Base-by-base conservation (phyloP, 116 monocot species). In the Dioscorea cayenensis region DNA sequence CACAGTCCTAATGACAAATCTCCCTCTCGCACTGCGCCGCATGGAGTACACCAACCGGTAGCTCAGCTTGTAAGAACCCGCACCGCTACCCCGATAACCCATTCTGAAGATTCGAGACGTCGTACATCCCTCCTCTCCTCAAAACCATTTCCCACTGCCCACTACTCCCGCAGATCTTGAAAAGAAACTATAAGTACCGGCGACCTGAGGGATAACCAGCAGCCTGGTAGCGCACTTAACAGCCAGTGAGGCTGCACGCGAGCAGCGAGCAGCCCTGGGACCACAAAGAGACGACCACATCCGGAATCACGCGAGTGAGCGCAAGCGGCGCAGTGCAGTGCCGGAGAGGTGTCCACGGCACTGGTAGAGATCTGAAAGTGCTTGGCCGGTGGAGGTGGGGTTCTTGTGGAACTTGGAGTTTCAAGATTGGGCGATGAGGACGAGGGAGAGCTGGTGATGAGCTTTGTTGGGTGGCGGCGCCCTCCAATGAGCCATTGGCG, bases 11-110 rank as follows among this genome's bases (percentile, higher is more conserved):
- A 1, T 36, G 90, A 90, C 48, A 97, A 76, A 49, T 93, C 97
- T 60, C 93, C 93, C n/a, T n/a, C 72, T 97, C 88, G 78, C 97
- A 97, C 76, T 97, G 97, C 14, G 93, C 97, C n/a, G n/a, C 93
- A 97, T 86, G 35, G 90, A 84, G 67, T 90, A 92, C 48, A 92
- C 92, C 13, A 75, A 71, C 48, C 74, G 77, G 76, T 84, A 96
- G 68, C 78, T 87, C 18, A 92, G 90, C 27, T 86, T 84, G 75
- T 86, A 90, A 78, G 90, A 93, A 36, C 90, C 88, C 25, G 37
- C 7, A 3, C 37, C 37, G 37, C 66, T 73, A 36, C 43, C 75
- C 73, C 4, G 74, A 68, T 14, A 87, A 49, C 17, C 80, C 87
- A 72, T 74, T 85, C 90, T 90, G 81, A 55, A 95, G 80, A 59